Evolutionary conservation across 768 basidiomycete species (phyloP), one percentile per base, ranked within the genome.

Genomic region (Suillus americanus): DNA sequence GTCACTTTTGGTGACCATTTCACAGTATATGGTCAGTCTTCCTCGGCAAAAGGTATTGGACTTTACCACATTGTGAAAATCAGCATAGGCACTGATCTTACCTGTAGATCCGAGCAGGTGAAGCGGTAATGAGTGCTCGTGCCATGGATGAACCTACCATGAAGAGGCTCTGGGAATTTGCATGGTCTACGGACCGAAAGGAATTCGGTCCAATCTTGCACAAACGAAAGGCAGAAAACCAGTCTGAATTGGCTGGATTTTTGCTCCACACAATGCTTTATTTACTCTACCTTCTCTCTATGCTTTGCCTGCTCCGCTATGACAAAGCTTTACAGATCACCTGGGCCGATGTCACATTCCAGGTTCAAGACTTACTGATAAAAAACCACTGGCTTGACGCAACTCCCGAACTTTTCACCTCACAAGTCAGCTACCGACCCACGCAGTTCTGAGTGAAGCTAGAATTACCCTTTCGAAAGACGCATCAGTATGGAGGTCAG

Each of bases 241-340:
- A 64, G 72, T 57, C 23, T 72, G 62, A 62, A 51, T 62, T 51
- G 77, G 75, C 73, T 46, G 77, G 79, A 8, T 67, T 69, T 8
- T 63, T 67, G 3, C 69, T 68, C 12, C 65, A 72, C 1, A 60
- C 51, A 18, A 72, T 77, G 38, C 69, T 78, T 1, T 72, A 74
- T 20, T 71, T 75, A 0, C 73, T 75, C 5, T 79, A 79, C 53
- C 71, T 71, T 1, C 43, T 79, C 25, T 69, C 77, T 3, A 79
- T 78, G 60, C 25, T 74, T 0, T 80, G 77, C 60, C 54, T 80
- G 14, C 68, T 79, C 2, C 74, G 72, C 6, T 70, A 75, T 50
- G 77, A 79, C 60, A 77, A 80, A 50, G 78, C 74, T 3, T 66
- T 80, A 0, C 75, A 75, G 50, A 76, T 80, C 30, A 66, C 72